phyloP scores from a whole-genome alignment of 1,284 basidiomycete genomes.

The Anthracocystis setariae region DNA sequence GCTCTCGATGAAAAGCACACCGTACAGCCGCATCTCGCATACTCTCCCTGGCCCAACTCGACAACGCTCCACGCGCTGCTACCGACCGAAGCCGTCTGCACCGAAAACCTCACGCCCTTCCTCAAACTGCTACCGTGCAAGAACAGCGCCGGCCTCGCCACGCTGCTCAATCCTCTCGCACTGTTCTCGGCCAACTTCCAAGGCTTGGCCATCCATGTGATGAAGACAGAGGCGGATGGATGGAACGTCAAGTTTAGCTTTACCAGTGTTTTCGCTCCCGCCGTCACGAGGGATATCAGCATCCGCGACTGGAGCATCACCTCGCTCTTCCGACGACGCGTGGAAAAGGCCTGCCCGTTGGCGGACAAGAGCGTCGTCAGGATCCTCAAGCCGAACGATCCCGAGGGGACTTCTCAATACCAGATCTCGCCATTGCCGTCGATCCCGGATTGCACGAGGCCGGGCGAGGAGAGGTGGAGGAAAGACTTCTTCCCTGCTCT shows the following conservation, averaged over 20 bases:
- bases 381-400: slow-evolving; percentile 34
- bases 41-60: slow-evolving; percentile 12
- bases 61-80: slow-evolving; percentile 43
- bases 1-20: slow-evolving; percentile 58
- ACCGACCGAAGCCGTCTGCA: slow-evolving; percentile 73
- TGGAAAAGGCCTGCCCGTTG: slow-evolving; percentile 47
- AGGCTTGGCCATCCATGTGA: slow-evolving; percentile 78
- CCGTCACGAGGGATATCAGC: slow-evolving; percentile 33
- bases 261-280: slow-evolving; percentile 82
- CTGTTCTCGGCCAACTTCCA: slow-evolving; percentile 90
- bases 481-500: slow-evolving; percentile 16
- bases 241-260: slow-evolving; percentile 80
- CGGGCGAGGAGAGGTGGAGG: slow-evolving; percentile 7
- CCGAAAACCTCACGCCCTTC: slow-evolving; percentile 95
- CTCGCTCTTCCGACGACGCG: slow-evolving; percentile 34
- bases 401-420: slow-evolving; percentile 6
- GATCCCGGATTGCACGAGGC: slow-evolving; percentile 4
- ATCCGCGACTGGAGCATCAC: slow-evolving; percentile 49
- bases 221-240: slow-evolving; percentile 62
- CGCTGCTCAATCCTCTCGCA: slow-evolving; percentile 83
- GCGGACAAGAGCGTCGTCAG: slow-evolving; percentile 38
- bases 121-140: slow-evolving; percentile 94
- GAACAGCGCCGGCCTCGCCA: slow-evolving; percentile 82
- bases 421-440: slow-evolving; percentile 21
- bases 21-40: slow-evolving; percentile 34